Conservation (phyloP, 108 stramenopile species). For the Cyclotella kingstonii region DNA sequence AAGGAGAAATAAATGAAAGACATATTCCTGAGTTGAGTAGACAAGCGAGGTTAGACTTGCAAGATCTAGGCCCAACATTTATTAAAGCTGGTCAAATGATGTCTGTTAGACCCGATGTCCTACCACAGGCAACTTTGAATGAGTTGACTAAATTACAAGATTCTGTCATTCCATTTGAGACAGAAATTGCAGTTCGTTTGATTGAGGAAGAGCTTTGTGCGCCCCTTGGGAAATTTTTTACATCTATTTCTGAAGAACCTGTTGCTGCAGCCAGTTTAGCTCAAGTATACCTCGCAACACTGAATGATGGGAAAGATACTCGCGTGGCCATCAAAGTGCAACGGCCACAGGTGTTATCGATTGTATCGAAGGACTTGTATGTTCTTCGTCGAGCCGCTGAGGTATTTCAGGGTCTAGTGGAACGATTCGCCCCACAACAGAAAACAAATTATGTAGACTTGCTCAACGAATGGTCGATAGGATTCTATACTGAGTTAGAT, state of each 20-base stretch:
- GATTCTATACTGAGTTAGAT: conserved; percentile 73
- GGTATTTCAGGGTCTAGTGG: conserved; percentile 83
- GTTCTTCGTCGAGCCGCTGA: conserved; percentile 85
- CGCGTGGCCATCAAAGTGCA: conserved; percentile 90
- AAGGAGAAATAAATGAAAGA: conserved; percentile 78
- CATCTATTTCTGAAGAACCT: conserved; percentile 82
- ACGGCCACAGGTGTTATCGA: conserved; percentile 72
- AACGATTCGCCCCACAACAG: conserved; percentile 89
- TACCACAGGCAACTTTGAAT: conserved; percentile 86
- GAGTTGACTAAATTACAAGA: conserved; percentile 90
- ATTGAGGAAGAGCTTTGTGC: conserved; percentile 86
- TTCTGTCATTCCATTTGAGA: conserved; percentile 87
- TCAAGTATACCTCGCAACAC: conserved; percentile 83
- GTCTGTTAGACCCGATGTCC: conserved; percentile 89
- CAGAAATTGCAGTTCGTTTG: conserved; percentile 68
- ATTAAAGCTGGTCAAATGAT: conserved; percentile 83
- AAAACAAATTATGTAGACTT: conserved; percentile 83
- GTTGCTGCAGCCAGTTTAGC: conserved; percentile 87
- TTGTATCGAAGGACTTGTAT: conserved; percentile 88
- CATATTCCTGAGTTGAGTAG: conserved; percentile 78
- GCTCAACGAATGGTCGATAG: conserved; percentile 88
- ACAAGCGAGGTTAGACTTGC: conserved; percentile 87
- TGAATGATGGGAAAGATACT: conserved; percentile 77
- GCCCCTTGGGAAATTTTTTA: conserved; percentile 83
- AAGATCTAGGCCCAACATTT: conserved; percentile 91